Evolutionary conservation across 2,329 filamentous ascomycete genomes (phyloP), one percentile per base, ranked within the genome.

Genomic region (Penicillium sp.): DNA sequence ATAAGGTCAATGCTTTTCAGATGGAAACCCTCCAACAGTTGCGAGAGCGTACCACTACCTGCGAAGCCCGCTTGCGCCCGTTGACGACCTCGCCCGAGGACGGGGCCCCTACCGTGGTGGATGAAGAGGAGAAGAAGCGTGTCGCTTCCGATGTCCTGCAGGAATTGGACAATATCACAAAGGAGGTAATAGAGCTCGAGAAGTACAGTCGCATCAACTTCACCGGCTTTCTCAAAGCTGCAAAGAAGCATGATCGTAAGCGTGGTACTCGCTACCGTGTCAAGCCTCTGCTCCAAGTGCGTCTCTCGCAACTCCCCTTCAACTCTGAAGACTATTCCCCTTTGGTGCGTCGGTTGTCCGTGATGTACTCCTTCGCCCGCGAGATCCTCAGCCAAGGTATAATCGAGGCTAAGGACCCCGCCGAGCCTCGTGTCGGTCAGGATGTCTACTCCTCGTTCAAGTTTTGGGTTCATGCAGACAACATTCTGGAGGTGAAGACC

Each of bases 201-300:
- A 93, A 88, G 69, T 98, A 93, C 73, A 93, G 88, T 69, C 87
- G 85, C 56, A 84, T 96, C 74, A 98, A 98, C 74, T 98, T 96
- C 71, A 95, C 93, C 5, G 93, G 89, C 43, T 95, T 97, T 71
- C 79, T 96, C 65, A 98, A 98, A 77, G 95, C 95, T 41, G 89
- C 89, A 49, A 98, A 98, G 82, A 98, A 98, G 74, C 93, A 98
- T 72, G 93, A 98, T 71, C 87, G 93, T 58, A 94, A 91, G 73
- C 81, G 91, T 57, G 90, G 90, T 48, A 79, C 83, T 57, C 79
- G 83, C 46, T 97, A 97, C 75, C 88, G 85, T 67, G 86, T 97
- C 58, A 83, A 88, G 22, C 90, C 93, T 26, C 83, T 97, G 75
- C 83, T 97, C 71, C 87, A 95, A 72, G 85, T 95, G 61, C 86